These are phyloP conservation scores for Malassezia arunalokei DNA, from an alignment of 1,284 basidiomycete species.

Conservation along the genomic window DNA sequence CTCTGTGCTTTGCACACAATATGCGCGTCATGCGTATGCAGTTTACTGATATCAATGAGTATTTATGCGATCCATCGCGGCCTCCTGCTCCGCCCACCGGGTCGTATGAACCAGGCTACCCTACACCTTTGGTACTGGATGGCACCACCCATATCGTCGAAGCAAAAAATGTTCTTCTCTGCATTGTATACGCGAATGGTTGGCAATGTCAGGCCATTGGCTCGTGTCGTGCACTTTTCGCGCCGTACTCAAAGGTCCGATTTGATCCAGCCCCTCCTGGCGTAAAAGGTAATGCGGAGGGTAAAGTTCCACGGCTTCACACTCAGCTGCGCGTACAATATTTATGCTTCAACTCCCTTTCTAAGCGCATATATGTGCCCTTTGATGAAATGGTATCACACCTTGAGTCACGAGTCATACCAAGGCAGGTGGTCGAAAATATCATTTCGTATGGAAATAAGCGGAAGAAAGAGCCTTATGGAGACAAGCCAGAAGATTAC, in stretches of 20 bases:
- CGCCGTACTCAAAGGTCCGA: constrained; percentile 9
- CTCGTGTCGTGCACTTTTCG: constrained; percentile 6
- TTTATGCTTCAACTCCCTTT: constrained; percentile 6
- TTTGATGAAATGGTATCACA: not conserved
- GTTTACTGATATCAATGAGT: constrained; percentile 7
- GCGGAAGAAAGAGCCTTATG: not conserved
- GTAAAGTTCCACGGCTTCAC: not conserved
- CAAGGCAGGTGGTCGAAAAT: not conserved
- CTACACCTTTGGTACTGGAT: not conserved
- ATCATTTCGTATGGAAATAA: constrained; percentile 8
- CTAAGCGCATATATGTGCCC: constrained; percentile 4
- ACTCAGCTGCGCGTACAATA: constrained; percentile 12
- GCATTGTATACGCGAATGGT: constrained; percentile 13
- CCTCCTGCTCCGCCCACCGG: constrained; percentile 6
- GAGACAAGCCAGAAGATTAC: not conserved
- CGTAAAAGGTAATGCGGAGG: not conserved
- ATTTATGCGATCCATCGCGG: not conserved
- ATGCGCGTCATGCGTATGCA: constrained; percentile 1
- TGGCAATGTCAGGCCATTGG: constrained; percentile 17
- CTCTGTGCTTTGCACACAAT: constrained; percentile 2
- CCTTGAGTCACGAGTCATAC: not conserved
- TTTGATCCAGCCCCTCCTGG: not conserved
- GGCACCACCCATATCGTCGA: constrained; percentile 17
- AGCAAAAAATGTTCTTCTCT: constrained; percentile 9
- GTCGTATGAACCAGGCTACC: not conserved